Percentiles rank a stretch among this genome's conserved stretches.
phyloP scores from a whole-genome alignment of 129 eudicot genomes.

The Saposhnikovia divaricata region DNA sequence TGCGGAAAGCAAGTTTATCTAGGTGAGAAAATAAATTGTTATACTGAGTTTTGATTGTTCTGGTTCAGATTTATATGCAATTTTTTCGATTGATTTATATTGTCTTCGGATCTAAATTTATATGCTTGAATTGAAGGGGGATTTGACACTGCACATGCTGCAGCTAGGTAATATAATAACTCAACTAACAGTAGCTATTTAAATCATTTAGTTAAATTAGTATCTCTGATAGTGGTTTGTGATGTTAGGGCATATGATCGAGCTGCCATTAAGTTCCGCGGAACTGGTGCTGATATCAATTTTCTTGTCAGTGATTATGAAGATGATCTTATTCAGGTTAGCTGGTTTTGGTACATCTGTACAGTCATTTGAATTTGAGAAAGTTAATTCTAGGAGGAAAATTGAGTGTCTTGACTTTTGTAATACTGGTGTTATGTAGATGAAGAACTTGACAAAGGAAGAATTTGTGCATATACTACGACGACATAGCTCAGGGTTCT shows the following conservation, averaged over 20 bases:
- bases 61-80: background rate
- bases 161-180: constrained; percentile 4
- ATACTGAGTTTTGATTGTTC: background rate
- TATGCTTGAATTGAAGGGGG: constrained; percentile 9
- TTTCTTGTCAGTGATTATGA: constrained; percentile 39
- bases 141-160: constrained; percentile 14
- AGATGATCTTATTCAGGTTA: constrained; percentile 42
- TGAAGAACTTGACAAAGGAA: constrained; percentile 45
- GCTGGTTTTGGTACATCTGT: background rate
- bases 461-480: constrained; percentile 53
- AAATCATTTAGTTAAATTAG: background rate
- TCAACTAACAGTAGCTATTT: background rate
- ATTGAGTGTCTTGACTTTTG: background rate
- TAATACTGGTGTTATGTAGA: constrained; percentile 17
- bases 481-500: constrained; percentile 52
- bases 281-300: constrained; percentile 43
- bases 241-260: constrained; percentile 15
- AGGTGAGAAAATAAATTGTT: background rate
- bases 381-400: background rate
- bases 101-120: background rate
- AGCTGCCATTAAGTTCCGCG: constrained; percentile 53
- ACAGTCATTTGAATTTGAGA: background rate
- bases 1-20: constrained; percentile 9
- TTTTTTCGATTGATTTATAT: background rate
- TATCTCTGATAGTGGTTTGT: background rate